phyloP scores from a whole-genome alignment of 2,329 filamentous ascomycete species.

The Penicillium sp. region DNA sequence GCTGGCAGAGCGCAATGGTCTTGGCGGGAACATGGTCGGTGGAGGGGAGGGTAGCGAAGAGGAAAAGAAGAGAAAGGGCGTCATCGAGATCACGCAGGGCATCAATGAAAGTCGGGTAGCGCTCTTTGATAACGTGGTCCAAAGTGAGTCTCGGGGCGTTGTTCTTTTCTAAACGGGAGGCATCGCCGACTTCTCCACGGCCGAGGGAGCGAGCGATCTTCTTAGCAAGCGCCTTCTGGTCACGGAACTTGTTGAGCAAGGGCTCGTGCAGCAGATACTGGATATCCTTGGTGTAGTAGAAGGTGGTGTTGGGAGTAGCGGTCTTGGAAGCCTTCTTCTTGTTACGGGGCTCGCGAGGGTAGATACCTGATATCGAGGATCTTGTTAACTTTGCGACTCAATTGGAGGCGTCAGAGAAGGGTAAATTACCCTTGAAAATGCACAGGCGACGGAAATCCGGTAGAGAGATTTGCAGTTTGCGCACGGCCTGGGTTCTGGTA shows the following conservation, averaged over 20 bases:
- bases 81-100: constrained; percentile 93
- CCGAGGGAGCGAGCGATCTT: constrained; percentile 94
- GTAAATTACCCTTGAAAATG: constrained; percentile 81
- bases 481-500: constrained; percentile 92
- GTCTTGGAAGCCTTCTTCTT: constrained; percentile 96
- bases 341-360: constrained; percentile 93
- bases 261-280: constrained; percentile 98
- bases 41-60: constrained; percentile 94
- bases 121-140: constrained; percentile 96
- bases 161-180: constrained; percentile 85
- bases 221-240: constrained; percentile 95
- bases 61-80: constrained; percentile 92
- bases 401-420: background rate
- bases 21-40: constrained; percentile 87
- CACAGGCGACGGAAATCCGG: constrained; percentile 97
- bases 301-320: constrained; percentile 86
- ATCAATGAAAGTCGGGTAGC: constrained; percentile 96
- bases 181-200: constrained; percentile 86
- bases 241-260: constrained; percentile 88
- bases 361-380: constrained; percentile 64
- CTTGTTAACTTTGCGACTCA: constrained; percentile 16
- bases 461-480: constrained; percentile 95
- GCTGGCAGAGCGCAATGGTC: constrained; percentile 93
- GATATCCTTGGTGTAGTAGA: constrained; percentile 91
- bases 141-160: constrained; percentile 86